Percentiles rank a stretch among this genome's conserved stretches.
These are phyloP conservation scores for Aristolochia californica DNA, from an alignment of 164 flowering plant genomes.

Conservation along the genomic window DNA sequence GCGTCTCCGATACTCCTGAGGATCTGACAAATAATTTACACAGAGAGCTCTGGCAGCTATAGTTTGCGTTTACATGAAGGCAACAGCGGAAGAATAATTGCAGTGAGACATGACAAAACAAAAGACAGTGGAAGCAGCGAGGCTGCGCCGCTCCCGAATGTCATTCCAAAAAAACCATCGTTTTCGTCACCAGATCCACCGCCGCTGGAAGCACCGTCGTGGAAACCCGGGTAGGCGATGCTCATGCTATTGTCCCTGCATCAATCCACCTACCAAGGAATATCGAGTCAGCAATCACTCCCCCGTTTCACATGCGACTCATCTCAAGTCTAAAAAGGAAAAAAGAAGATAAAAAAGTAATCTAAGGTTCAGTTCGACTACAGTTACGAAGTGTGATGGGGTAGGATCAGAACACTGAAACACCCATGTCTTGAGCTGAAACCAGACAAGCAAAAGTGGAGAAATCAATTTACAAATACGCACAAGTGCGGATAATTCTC, in stretches of 20 bases:
- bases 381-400: too few species aligned
- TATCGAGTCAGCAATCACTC: not conserved
- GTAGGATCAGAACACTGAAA: not conserved
- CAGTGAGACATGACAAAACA: not conserved
- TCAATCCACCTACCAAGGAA: constrained; percentile 6
- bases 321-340: not conserved
- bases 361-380: not conserved
- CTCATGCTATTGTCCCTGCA: constrained; percentile 8
- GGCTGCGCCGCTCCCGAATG: not conserved
- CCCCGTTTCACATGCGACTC: not conserved
- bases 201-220: constrained; percentile 5
- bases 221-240: constrained; percentile 7
- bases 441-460: too few species aligned
- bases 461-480: too few species aligned
- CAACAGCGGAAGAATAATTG: not conserved
- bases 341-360: not conserved
- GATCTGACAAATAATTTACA: too few species aligned
- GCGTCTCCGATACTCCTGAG: too few species aligned
- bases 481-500: too few species aligned
- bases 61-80: too few species aligned
- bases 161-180: constrained; percentile 4
- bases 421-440: too few species aligned
- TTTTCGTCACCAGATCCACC: not conserved
- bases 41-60: too few species aligned
- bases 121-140: not conserved